These are phyloP conservation scores for Fusarium sp. DNA, from an alignment of 2,329 filamentous ascomycete genomes.

Conservation along the genomic window DNA sequence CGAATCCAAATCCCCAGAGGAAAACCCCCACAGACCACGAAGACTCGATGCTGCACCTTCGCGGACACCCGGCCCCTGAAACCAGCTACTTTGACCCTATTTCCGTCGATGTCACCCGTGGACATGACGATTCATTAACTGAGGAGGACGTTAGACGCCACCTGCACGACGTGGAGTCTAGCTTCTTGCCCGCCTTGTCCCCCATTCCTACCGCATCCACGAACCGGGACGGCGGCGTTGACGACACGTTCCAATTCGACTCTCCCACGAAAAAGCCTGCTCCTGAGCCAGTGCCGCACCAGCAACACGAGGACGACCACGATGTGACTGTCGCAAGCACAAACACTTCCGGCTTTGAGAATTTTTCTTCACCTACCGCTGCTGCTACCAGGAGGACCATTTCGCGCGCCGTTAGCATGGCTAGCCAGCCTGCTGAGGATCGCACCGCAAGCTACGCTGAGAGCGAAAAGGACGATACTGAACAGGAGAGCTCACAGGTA, in stretches of 20 bases:
- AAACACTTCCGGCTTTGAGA: constrained; percentile 64
- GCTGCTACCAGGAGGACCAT: constrained; percentile 65
- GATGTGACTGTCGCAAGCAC: constrained; percentile 50
- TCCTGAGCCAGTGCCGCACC: constrained; percentile 39
- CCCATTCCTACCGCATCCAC: constrained; percentile 62
- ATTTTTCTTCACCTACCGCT: constrained; percentile 65
- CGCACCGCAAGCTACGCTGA: constrained; percentile 42
- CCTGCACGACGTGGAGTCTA: constrained; percentile 73
- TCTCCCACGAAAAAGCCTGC: constrained; percentile 48
- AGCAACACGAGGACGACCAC: constrained; percentile 32
- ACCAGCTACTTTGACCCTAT: constrained; percentile 57
- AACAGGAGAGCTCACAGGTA: constrained; percentile 47
- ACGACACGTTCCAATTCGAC: constrained; percentile 72
- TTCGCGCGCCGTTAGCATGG: constrained; percentile 62
- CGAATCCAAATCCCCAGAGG: constrained; percentile 1
- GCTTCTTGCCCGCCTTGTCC: constrained; percentile 69
- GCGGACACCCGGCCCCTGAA: constrained; percentile 45
- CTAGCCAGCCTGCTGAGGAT: constrained; percentile 47
- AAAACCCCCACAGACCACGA: constrained; percentile 21
- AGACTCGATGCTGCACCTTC: constrained; percentile 32
- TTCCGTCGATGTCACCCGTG: constrained; percentile 49
- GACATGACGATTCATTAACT: constrained; percentile 59
- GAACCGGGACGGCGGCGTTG: constrained; percentile 50
- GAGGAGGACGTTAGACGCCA: constrained; percentile 67
- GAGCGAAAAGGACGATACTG: constrained; percentile 39